These are phyloP conservation scores for Echites panduratus DNA, from an alignment of 257 asterid species.

Conservation along the genomic window DNA sequence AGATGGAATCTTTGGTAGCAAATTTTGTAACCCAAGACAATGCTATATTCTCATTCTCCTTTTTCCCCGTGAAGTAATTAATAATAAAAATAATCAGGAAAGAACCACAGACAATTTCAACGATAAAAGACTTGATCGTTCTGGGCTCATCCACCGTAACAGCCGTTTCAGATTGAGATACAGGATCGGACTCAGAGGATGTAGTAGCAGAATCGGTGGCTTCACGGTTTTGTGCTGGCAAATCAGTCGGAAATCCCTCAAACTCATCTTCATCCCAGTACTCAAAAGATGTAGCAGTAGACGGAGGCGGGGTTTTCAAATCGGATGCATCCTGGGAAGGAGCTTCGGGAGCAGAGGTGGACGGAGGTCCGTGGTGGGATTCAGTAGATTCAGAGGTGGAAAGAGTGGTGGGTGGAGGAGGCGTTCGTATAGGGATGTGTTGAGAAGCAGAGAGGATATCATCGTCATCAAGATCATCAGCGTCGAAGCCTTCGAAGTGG, in stretches of 20 bases:
- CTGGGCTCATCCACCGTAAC: slow-evolving; percentile 19
- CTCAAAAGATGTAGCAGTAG: slow-evolving; percentile 35
- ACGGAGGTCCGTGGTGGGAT: slow-evolving; percentile 68
- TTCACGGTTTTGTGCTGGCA: slow-evolving; percentile 24
- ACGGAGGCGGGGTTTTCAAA: slow-evolving; percentile 29
- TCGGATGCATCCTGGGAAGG: slow-evolving; percentile 28
- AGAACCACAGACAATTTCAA: slow-evolving; percentile 67
- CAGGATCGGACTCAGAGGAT: slow-evolving; percentile 24
- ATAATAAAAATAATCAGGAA: slow-evolving; percentile 58
- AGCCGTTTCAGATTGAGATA: slow-evolving; percentile 13
- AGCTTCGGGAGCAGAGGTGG: slow-evolving; percentile 8
- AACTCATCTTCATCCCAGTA: slow-evolving; percentile 95
- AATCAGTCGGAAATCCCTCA: slow-evolving; percentile 61
- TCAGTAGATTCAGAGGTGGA: slow-evolving; percentile 44
- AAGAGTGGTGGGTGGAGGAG: slow-evolving; percentile 59
- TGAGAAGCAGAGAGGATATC: slow-evolving; percentile 36
- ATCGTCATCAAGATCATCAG: slow-evolving; percentile 64
- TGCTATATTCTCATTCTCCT: slow-evolving; percentile 46
- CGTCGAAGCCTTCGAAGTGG: slow-evolving; percentile 93
- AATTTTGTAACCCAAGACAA: slow-evolving; percentile 79
- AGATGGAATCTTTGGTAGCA: slow-evolving; percentile 64
- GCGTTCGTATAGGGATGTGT: slow-evolving; percentile 41
- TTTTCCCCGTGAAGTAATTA: slow-evolving; percentile 45
- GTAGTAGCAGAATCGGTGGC: slow-evolving; percentile 25
- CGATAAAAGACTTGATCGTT: slow-evolving; percentile 36